Percentiles rank a stretch among this genome's conserved stretches.
Evolutionary conservation across 148 eudicot species (phyloP).

Genomic region (Dysphania ambrosioides): DNA sequence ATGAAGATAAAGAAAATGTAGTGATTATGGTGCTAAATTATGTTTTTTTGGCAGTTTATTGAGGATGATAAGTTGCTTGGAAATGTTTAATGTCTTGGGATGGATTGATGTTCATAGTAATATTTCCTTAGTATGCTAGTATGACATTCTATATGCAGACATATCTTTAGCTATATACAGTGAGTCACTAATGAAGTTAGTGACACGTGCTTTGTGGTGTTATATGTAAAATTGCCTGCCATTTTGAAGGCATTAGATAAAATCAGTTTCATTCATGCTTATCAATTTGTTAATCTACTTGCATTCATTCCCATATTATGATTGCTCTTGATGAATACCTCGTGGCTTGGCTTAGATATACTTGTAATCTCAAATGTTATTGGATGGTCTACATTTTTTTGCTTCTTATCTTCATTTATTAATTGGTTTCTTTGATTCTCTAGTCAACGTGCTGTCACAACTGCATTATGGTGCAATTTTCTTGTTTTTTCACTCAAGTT

Average conservation of each 20-base stretch:
- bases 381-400: not conserved
- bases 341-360: not conserved
- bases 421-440: not conserved
- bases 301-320: not conserved
- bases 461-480: slow-evolving; percentile 93
- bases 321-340: not conserved
- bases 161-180: not conserved
- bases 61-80: not conserved
- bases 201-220: no score
- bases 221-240: no score
- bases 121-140: not conserved
- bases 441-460: slow-evolving; percentile 94
- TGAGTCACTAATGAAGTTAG: not conserved
- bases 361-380: not conserved
- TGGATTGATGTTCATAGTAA: not conserved
- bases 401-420: not conserved
- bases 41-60: not conserved
- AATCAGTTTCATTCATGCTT: not conserved
- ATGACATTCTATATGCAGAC: not conserved
- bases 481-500: slow-evolving; percentile 93
- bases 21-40: not conserved
- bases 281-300: not conserved
- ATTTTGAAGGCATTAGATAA: no score
- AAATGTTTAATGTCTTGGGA: not conserved
- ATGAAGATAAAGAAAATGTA: not conserved